Base-by-base conservation (phyloP, 2,329 filamentous ascomycete genomes). In the Alternaria sp. region DNA sequence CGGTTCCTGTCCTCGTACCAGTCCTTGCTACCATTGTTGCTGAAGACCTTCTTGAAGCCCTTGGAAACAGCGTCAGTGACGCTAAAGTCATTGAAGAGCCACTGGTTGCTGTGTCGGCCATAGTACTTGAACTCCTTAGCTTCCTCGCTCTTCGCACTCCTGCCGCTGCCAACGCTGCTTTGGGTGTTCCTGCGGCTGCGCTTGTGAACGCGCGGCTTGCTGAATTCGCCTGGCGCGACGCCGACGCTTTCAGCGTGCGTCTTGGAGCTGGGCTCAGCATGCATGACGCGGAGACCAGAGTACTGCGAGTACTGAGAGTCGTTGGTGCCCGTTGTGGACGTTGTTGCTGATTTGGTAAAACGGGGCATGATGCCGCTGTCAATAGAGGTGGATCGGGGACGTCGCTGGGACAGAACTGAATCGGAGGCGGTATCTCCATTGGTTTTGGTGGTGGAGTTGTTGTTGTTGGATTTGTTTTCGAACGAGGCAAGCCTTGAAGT, bases 51-150 rank as follows among this genome's bases (percentile, higher is more conserved):
- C 5, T 68, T 73, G 54, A 64, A 77, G 20, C 75, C 75, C 63
- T 71, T 77, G 54, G 69, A 73, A 28, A 78, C 70, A n/a, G 67
- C 69, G 18, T 73, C 76, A 11, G 71, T 75, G 43, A 80, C 66
- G 37, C 77, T 79, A 44, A 79, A 80, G 46, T 78, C 77, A 20
- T 78, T 77, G 65, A 81, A 81, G 21, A 81, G 60, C 79, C 79
- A 81, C 55, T 71, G 71, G 55, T 81, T 81, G 10, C 71, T 71
- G 64, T 81, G 79, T 6, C 79, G 21, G 6, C 77, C 77, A 44
- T 79, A 79, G 49, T 77, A 77, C 61, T 71, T 75, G 20, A 77
- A 77, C 49, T 78, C 69, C 30, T 65, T 68, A 20, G 67, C 63
- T 45, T 67, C 67, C 37, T 62, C 63, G 37, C 64, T 67, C 55